Evolutionary conservation across 1,284 basidiomycete species (phyloP).

Genomic region (Cutaneotrichosporon sp.): DNA sequence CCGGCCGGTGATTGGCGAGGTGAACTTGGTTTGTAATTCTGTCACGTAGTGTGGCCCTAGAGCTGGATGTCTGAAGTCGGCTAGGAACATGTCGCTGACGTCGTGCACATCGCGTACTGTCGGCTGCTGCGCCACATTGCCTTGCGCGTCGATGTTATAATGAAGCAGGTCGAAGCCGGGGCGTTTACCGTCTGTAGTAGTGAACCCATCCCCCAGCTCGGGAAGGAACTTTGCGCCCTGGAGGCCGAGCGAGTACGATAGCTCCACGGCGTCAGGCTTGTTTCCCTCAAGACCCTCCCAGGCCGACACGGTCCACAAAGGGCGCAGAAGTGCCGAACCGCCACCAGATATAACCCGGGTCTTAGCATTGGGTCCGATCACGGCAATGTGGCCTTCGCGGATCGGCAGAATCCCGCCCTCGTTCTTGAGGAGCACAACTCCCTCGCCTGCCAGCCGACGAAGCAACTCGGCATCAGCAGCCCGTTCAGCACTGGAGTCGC

Average conservation of each 20-base stretch:
- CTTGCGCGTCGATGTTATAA: constrained; percentile 20
- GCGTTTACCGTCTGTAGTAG: constrained; percentile 21
- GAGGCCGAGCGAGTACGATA: constrained; percentile 50
- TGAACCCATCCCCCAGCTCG: constrained; percentile 22
- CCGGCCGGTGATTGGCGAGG: constrained; percentile 21
- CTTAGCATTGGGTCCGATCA: constrained; percentile 60
- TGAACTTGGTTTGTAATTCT: constrained; percentile 24
- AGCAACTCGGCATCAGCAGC: constrained; percentile 24
- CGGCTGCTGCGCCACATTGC: constrained; percentile 11
- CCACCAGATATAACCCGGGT: constrained; percentile 55
- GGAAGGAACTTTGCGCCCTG: constrained; percentile 24
- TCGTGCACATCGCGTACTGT: not conserved
- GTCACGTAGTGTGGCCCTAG: constrained; percentile 21
- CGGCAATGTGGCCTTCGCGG: constrained; percentile 48
- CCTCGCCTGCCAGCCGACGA: constrained; percentile 47
- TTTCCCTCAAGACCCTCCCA: constrained; percentile 54
- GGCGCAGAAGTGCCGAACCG: constrained; percentile 54
- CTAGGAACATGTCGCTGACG: constrained; percentile 24
- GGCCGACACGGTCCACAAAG: constrained; percentile 54
- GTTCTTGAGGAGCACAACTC: constrained; percentile 58
- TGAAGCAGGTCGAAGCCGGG: constrained; percentile 25
- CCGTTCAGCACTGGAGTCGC: constrained; percentile 15
- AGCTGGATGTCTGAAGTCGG: constrained; percentile 22
- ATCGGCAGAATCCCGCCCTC: constrained; percentile 27
- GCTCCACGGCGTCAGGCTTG: constrained; percentile 37